phyloP scores from a whole-genome alignment of 306 rosid genomes.

The Lablab purpureus region DNA sequence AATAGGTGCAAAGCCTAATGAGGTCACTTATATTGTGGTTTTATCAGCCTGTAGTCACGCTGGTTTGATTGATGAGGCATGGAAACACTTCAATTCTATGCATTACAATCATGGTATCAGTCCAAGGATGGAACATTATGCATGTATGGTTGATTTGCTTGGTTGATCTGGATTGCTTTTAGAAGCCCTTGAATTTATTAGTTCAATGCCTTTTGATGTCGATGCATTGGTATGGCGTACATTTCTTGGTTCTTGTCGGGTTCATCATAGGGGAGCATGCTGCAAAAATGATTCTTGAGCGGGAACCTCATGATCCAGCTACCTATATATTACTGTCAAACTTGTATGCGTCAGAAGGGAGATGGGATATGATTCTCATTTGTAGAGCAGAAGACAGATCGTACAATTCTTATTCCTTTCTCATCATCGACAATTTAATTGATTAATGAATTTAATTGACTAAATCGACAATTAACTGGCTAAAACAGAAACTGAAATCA shows the following conservation, averaged over 20 bases:
- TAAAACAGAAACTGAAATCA: too few relatives aligned
- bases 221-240: conserved; percentile 76
- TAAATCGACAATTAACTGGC: too few relatives aligned
- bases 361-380: too few relatives aligned
- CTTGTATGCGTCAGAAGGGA: conserved; percentile 65
- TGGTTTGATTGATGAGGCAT: conserved; percentile 65
- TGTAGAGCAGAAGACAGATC: too few relatives aligned
- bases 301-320: conserved; percentile 67
- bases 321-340: conserved; percentile 67
- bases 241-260: conserved; percentile 71
- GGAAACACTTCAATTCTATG: conserved; percentile 70
- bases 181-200: conserved; percentile 61
- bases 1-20: conserved; percentile 65
- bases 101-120: conserved; percentile 51
- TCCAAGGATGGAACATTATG: conserved; percentile 74
- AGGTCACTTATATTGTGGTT: conserved; percentile 68
- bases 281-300: conserved; percentile 67
- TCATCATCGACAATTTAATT: too few relatives aligned
- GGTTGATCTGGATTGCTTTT: conserved; percentile 71
- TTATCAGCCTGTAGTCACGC: conserved; percentile 77
- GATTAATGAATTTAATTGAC: too few relatives aligned
- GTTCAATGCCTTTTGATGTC: conserved; percentile 66
- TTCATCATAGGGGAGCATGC: conserved; percentile 69
- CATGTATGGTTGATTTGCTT: conserved; percentile 74
- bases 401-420: too few relatives aligned